Conservation (phyloP, 495 filamentous ascomycete species). For the Aspergillus egyptiacus region DNA sequence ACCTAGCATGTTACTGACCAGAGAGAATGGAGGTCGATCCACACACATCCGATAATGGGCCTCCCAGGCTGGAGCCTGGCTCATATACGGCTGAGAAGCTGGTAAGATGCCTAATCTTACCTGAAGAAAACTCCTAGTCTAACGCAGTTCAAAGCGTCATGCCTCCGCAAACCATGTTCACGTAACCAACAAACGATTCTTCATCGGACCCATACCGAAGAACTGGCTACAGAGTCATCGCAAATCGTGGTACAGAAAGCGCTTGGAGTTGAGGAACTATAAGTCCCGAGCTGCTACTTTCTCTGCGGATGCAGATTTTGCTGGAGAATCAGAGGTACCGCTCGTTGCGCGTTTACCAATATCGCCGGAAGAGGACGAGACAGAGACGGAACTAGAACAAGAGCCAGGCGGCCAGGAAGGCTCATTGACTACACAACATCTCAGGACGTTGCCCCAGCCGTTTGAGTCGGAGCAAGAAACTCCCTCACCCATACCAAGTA, state of each 20-base stretch:
- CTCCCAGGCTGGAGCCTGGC: constrained; percentile 35
- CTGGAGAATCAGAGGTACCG: constrained; percentile 18
- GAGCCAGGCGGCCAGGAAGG: constrained; percentile 10
- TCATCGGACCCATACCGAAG: constrained; percentile 64
- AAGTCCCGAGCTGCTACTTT: constrained; percentile 53
- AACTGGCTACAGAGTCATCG: constrained; percentile 63
- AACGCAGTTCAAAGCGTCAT: constrained; percentile 44
- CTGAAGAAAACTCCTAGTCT: neutral
- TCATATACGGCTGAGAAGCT: constrained; percentile 52
- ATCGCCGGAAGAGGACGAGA: constrained; percentile 15
- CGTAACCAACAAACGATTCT: constrained; percentile 56
- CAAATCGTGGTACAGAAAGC: constrained; percentile 55
- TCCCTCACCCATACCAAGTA: neutral
- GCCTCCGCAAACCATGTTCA: constrained; percentile 58
- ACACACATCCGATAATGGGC: constrained; percentile 20
- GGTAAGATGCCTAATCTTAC: constrained; percentile 28
- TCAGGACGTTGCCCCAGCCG: constrained; percentile 10
- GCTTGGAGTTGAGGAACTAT: constrained; percentile 50
- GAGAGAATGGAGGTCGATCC: constrained; percentile 17
- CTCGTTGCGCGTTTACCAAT: constrained; percentile 20
- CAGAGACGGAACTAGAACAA: constrained; percentile 18
- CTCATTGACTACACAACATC: neutral
- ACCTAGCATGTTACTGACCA: constrained; percentile 13
- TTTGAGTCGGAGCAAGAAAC: constrained; percentile 2
- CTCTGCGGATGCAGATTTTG: constrained; percentile 39